A percentile compares a stretch with the other conserved stretches of the same genome.
Evolutionary conservation across 495 filamentous ascomycete species (phyloP).

Genomic region (Aspergillus coremiiformis): DNA sequence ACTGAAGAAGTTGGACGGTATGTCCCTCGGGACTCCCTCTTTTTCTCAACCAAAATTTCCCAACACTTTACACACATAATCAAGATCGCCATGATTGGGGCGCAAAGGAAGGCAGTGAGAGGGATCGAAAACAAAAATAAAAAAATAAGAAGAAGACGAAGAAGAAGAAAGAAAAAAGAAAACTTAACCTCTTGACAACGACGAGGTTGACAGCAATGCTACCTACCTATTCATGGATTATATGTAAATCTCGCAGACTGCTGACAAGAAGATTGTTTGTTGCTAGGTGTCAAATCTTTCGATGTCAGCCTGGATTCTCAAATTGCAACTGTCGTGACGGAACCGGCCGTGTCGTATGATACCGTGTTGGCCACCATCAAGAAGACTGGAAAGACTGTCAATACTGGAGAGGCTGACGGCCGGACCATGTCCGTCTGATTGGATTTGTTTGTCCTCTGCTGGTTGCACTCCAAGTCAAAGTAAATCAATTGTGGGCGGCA

Average conservation of each 20-base stretch:
- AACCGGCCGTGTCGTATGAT: slow-evolving; percentile 58
- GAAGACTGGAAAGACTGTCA: slow-evolving; percentile 94
- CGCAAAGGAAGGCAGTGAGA: no score
- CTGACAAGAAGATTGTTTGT: background rate
- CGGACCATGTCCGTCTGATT: slow-evolving; percentile 27
- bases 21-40: slow-evolving; percentile 4
- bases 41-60: background rate
- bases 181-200: background rate
- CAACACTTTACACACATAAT: background rate
- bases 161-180: no score
- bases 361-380: slow-evolving; percentile 80
- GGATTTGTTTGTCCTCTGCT: background rate
- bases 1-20: slow-evolving; percentile 90
- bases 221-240: background rate
- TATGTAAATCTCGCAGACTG: background rate
- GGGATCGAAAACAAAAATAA: no score
- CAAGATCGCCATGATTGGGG: background rate
- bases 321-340: slow-evolving; percentile 64
- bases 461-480: background rate
- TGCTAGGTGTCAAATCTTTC: slow-evolving; percentile 73
- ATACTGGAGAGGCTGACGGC: slow-evolving; percentile 58
- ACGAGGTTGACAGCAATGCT: background rate
- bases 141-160: no score
- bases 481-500: no score
- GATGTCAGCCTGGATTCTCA: slow-evolving; percentile 80